Percentiles rank a stretch among this genome's conserved stretches.
These are phyloP conservation scores for Solanum hybrid DNA, from an alignment of 305 asterid species.

Conservation along the genomic window DNA sequence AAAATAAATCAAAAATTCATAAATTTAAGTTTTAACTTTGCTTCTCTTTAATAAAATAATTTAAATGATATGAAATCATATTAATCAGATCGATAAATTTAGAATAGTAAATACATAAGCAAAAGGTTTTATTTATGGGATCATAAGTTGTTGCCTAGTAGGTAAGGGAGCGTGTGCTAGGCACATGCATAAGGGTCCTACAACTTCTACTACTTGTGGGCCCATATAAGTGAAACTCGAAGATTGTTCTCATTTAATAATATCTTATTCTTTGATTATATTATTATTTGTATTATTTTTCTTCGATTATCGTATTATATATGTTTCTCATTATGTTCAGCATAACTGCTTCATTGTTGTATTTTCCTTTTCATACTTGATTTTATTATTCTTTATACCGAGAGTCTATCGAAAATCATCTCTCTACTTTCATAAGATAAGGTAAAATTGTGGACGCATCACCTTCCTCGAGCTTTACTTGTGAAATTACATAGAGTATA, in stretches of 20 bases:
- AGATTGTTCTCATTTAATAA: not conserved
- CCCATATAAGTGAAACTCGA: not conserved
- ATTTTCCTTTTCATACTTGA: not conserved
- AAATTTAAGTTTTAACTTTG: not conserved
- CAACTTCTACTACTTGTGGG: not conserved
- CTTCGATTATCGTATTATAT: not conserved
- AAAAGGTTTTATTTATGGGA: not conserved
- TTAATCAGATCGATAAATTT: not conserved
- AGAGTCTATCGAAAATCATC: not conserved
- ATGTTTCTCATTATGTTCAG: not conserved
- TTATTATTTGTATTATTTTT: not conserved
- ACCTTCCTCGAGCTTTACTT: fast-evolving
- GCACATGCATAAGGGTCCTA: not conserved
- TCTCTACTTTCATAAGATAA: not conserved
- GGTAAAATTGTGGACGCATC: fast-evolving
- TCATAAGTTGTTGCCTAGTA: not conserved
- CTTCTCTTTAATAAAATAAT: not conserved
- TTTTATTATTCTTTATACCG: not conserved
- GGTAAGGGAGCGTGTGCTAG: not conserved
- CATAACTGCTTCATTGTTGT: not conserved
- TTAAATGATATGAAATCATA: not conserved
- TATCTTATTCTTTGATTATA: not conserved
- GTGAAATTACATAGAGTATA: not conserved
- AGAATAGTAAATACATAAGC: not conserved
- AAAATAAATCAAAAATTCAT: not conserved